Percentiles rank a stretch among this genome's conserved stretches.
These are phyloP conservation scores for Lachnellula cervina DNA, from an alignment of 2,329 filamentous ascomycete species.

Conservation along the genomic window DNA sequence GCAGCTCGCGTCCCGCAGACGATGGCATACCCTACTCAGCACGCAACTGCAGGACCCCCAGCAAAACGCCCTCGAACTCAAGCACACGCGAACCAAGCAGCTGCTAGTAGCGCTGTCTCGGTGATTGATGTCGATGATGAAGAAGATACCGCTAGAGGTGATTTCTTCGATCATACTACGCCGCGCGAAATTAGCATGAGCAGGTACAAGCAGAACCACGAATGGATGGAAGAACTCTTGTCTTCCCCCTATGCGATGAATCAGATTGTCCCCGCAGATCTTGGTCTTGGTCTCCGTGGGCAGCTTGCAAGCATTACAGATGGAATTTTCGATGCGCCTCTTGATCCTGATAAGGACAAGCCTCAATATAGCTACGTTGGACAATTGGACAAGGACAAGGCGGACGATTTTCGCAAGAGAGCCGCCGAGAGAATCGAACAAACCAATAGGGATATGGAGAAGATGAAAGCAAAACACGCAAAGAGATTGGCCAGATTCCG, in stretches of 20 bases:
- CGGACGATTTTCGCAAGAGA: slow-evolving; percentile 78
- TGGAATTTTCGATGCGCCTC: slow-evolving; percentile 71
- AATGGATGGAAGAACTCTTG: slow-evolving; percentile 98
- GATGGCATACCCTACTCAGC: slow-evolving; percentile 58
- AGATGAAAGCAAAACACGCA: slow-evolving; percentile 75
- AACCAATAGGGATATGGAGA: slow-evolving; percentile 76
- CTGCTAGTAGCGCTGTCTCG: slow-evolving; percentile 13
- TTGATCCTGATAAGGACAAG: slow-evolving; percentile 40
- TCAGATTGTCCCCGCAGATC: slow-evolving; percentile 81
- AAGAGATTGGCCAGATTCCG: slow-evolving; percentile 70
- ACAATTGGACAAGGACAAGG: slow-evolving; percentile 67
- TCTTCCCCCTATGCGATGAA: slow-evolving; percentile 82
- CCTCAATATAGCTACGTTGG: slow-evolving; percentile 58
- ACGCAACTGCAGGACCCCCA: slow-evolving; percentile 41
- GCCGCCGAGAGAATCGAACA: slow-evolving; percentile 67
- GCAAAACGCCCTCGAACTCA: slow-evolving; percentile 45
- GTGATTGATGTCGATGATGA: slow-evolving; percentile 64
- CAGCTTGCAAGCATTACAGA: slow-evolving; percentile 77
- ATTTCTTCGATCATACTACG: slow-evolving; percentile 84
- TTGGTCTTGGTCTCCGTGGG: slow-evolving; percentile 80
- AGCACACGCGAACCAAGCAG: slow-evolving; percentile 15
- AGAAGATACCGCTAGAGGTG: slow-evolving; percentile 80
- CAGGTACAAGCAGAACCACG: slow-evolving; percentile 90
- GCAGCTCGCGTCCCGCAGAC: slow-evolving; percentile 40
- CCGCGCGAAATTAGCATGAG: slow-evolving; percentile 83